A percentile compares a stretch with the other conserved stretches of the same genome.
phyloP scores from a whole-genome alignment of 306 rosid genomes.

The Oemleria cerasiformis region DNA sequence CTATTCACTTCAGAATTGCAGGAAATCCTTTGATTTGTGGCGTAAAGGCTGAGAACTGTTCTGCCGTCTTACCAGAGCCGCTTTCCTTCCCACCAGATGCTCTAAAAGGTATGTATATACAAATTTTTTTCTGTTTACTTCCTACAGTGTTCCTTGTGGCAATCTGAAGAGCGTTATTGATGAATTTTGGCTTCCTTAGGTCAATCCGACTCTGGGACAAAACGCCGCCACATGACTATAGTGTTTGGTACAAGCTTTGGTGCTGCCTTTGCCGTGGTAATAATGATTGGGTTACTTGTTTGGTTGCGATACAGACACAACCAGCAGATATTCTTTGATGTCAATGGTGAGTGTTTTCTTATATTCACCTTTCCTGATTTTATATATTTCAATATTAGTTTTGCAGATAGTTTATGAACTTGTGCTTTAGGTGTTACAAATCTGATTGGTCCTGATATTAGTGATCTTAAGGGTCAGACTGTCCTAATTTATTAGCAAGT shows the following conservation, averaged over 20 bases:
- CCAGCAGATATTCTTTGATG: conserved; percentile 95
- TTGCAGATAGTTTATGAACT: neutral
- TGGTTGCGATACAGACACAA: conserved; percentile 94
- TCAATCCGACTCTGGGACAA: conserved; percentile 49
- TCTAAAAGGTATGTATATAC: conserved; percentile 45
- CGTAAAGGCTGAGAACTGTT: conserved; percentile 64
- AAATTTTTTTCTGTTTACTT: conserved; percentile 6
- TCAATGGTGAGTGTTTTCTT: conserved; percentile 64
- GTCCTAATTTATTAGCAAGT: neutral
- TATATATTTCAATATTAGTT: neutral
- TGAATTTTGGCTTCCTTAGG: conserved; percentile 36
- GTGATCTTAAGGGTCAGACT: neutral
- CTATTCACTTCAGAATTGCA: conserved; percentile 52
- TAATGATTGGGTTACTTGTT: conserved; percentile 54
- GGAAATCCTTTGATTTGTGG: conserved; percentile 96
- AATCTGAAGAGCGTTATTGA: conserved; percentile 23
- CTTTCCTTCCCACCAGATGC: conserved; percentile 78
- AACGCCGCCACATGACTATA: conserved; percentile 64
- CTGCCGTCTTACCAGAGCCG: conserved; percentile 82
- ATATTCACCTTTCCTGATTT: neutral
- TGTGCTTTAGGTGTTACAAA: conserved; percentile 2
- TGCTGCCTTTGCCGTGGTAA: conserved; percentile 57
- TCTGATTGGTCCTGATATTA: neutral
- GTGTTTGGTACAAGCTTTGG: conserved; percentile 87
- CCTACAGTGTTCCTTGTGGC: conserved; percentile 7